Evolutionary conservation across 805 yeast genomes (phyloP).

Genomic region (Ogataea kodamae): DNA sequence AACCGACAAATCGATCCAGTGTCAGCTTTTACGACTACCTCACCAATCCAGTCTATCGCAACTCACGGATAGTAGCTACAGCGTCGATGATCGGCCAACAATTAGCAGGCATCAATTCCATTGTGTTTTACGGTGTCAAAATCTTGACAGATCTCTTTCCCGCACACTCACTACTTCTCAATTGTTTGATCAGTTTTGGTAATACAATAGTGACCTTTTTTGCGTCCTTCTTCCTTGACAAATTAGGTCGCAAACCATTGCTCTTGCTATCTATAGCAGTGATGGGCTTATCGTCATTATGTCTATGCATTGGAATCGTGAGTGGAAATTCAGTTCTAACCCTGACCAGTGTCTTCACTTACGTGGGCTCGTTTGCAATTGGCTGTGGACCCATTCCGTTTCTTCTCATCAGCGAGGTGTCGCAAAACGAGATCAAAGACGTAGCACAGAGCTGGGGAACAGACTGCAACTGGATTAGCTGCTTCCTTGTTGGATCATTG

Average conservation of each 20-base stretch:
- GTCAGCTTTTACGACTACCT: constrained; percentile 44
- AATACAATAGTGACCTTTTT: constrained; percentile 72
- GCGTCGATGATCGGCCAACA: constrained; percentile 82
- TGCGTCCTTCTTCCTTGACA: constrained; percentile 75
- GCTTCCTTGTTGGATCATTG: constrained; percentile 73
- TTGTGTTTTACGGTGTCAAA: constrained; percentile 89
- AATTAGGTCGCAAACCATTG: constrained; percentile 69
- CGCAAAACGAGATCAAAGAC: constrained; percentile 74
- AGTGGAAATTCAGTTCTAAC: constrained; percentile 45
- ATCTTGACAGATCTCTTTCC: constrained; percentile 75
- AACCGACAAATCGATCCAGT: constrained; percentile 22
- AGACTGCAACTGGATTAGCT: constrained; percentile 85
- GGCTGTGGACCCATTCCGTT: constrained; percentile 98
- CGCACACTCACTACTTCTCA: constrained; percentile 62
- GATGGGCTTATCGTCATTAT: constrained; percentile 63
- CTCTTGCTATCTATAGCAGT: constrained; percentile 59
- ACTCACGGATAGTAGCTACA: constrained; percentile 63
- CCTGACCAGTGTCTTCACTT: constrained; percentile 61
- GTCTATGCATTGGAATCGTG: constrained; percentile 66
- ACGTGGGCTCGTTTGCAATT: constrained; percentile 81
- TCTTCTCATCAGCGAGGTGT: constrained; percentile 81
- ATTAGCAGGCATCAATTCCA: constrained; percentile 88
- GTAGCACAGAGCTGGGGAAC: constrained; percentile 93
- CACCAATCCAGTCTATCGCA: constrained; percentile 46
- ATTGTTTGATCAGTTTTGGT: constrained; percentile 69